A percentile compares a stretch with the other conserved stretches of the same genome.
phyloP scores from a whole-genome alignment of 768 basidiomycete genomes.

The Macrolepiota albuminosa region DNA sequence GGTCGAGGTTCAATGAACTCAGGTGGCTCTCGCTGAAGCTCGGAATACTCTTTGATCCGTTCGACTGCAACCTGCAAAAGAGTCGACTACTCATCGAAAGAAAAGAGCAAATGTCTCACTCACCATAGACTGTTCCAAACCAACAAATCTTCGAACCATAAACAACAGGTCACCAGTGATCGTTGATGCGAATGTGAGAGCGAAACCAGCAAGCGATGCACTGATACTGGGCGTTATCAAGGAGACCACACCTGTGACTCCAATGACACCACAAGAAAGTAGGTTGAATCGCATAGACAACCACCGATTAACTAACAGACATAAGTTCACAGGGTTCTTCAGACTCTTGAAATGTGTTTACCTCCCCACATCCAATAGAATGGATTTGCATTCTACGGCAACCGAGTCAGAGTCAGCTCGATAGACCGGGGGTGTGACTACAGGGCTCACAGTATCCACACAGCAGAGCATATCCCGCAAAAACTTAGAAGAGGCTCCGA shows the following conservation, averaged over 20 bases:
- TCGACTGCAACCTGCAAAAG: slow-evolving; percentile 67
- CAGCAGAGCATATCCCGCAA: slow-evolving; percentile 78
- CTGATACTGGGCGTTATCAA: slow-evolving; percentile 67
- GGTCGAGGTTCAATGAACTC: slow-evolving; percentile 90
- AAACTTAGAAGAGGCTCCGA: slow-evolving; percentile 85
- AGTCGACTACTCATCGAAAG: neutral
- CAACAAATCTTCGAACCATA: slow-evolving; percentile 73
- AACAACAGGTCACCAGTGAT: slow-evolving; percentile 70
- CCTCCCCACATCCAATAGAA: slow-evolving; percentile 93
- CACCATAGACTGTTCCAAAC: slow-evolving; percentile 91
- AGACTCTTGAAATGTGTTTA: slow-evolving; percentile 24
- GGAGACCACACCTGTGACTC: slow-evolving; percentile 64
- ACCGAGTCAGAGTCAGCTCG: slow-evolving; percentile 1
- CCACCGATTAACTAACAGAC: slow-evolving; percentile 77
- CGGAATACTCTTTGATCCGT: slow-evolving; percentile 89
- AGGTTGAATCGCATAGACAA: slow-evolving; percentile 84
- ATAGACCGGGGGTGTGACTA: no score
- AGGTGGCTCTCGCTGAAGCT: slow-evolving; percentile 68
- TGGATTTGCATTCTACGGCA: slow-evolving; percentile 52
- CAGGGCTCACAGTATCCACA: slow-evolving; percentile 64
- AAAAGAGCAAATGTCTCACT: slow-evolving; percentile 5
- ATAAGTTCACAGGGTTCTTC: neutral
- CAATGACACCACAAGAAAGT: slow-evolving; percentile 65
- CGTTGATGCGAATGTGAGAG: slow-evolving; percentile 77
- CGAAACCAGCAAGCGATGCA: slow-evolving; percentile 83